Percentiles rank a stretch among this genome's conserved stretches.
These are phyloP conservation scores for Solanum habrochaites DNA, from an alignment of 257 asterid species.

Conservation along the genomic window DNA sequence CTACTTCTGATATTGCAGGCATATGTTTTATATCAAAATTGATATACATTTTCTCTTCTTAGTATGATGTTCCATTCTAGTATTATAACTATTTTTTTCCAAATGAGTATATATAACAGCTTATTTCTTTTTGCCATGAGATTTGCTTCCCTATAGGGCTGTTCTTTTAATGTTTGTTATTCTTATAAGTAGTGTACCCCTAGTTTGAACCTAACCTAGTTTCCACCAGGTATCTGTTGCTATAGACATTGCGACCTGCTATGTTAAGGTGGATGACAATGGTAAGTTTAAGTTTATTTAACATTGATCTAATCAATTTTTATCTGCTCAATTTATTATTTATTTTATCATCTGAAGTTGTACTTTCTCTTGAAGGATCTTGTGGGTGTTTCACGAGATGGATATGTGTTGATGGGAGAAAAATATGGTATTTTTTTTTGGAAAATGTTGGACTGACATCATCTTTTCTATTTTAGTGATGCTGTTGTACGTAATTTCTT, in stretches of 20 bases:
- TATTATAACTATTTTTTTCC: not conserved
- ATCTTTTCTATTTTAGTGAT: not conserved
- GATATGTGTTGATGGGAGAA: conserved; percentile 68
- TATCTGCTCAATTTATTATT: not conserved
- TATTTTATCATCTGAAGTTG: not conserved
- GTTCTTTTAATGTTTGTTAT: not conserved
- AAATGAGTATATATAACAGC: not conserved
- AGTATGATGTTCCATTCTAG: not conserved
- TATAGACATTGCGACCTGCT: conserved; percentile 30
- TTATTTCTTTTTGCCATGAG: not conserved
- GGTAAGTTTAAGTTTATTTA: not conserved
- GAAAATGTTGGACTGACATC: not conserved
- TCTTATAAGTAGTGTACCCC: not conserved
- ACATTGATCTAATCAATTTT: not conserved
- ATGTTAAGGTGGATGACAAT: conserved; percentile 15
- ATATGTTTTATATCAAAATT: not conserved
- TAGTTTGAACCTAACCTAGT: not conserved
- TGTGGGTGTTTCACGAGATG: conserved; percentile 66
- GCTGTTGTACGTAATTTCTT: not conserved
- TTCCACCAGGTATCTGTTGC: conserved; percentile 38
- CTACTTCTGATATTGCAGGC: not conserved
- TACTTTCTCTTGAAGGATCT: conserved; percentile 37
- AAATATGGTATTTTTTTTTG: conserved; percentile 40
- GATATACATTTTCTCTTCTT: not conserved
- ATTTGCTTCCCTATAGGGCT: not conserved